Conservation (phyloP, 78 protist genomes). For the Dictyostelium firmibasis region DNA sequence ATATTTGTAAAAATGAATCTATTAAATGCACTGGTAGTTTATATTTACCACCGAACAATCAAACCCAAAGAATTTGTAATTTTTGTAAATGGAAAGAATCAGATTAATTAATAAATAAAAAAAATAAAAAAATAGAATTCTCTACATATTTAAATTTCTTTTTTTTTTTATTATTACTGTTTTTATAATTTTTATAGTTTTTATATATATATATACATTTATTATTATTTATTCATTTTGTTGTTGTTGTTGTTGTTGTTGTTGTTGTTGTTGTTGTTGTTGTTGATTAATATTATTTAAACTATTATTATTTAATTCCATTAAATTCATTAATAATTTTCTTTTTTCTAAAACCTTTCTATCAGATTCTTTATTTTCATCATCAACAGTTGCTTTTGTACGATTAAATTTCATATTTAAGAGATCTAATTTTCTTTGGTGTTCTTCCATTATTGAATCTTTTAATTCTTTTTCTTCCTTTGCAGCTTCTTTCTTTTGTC, state of each 20-base stretch:
- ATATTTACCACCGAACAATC: background rate
- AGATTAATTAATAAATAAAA: background rate
- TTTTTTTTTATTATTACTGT: too few species aligned
- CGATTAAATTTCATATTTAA: conserved; percentile 4
- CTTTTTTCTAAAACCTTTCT: background rate
- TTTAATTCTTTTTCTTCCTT: background rate
- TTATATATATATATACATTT: too few species aligned
- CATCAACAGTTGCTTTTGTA: background rate
- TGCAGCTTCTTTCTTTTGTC: background rate
- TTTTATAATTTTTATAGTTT: too few species aligned
- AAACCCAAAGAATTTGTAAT: background rate
- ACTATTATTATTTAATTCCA: conserved; percentile 1
- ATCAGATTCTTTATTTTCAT: background rate
- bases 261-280: background rate
- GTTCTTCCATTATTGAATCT: background rate
- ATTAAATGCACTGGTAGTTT: conserved; percentile 18
- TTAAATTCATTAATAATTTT: background rate
- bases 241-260: background rate
- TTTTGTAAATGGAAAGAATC: conserved; percentile 41
- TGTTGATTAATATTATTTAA: background rate
- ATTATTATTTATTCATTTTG: background rate
- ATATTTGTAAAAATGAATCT: background rate
- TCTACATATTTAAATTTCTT: too few species aligned
- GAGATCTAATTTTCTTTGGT: conserved; percentile 3
- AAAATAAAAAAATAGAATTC: too few species aligned